These are phyloP conservation scores for Liquidambar formosana DNA, from an alignment of 164 flowering plant genomes.

Conservation along the genomic window DNA sequence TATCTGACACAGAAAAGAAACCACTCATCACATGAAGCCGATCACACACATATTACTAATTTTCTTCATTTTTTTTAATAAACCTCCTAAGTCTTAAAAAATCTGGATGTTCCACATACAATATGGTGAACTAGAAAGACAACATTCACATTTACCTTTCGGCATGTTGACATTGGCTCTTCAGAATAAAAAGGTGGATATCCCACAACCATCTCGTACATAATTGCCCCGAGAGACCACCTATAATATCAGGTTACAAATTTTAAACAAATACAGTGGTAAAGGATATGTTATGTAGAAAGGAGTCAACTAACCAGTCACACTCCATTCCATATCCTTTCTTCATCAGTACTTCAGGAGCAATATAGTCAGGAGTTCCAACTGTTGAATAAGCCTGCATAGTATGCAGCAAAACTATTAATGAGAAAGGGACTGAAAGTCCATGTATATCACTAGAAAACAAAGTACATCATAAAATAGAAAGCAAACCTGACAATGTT, in stretches of 20 bases:
- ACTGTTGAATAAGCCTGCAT: conserved; percentile 47
- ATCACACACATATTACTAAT: not conserved
- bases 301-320: conserved; percentile 34
- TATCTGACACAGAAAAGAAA: too few species aligned
- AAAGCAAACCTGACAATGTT: too few species aligned
- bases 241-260: conserved; percentile 19
- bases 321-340: conserved; percentile 55
- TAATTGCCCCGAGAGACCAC: conserved; percentile 59
- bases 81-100: not conserved
- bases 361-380: conserved; percentile 40
- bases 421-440: not conserved
- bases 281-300: not conserved
- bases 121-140: too few species aligned
- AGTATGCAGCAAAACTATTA: not conserved
- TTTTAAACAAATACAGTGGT: not conserved
- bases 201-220: conserved; percentile 36
- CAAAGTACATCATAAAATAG: too few species aligned
- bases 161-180: conserved; percentile 62
- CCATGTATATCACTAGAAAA: not conserved
- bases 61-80: not conserved
- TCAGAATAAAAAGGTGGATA: conserved; percentile 68
- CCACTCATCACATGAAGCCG: too few species aligned
- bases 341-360: conserved; percentile 19
- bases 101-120: too few species aligned
- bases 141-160: conserved; percentile 38